Base-by-base conservation (phyloP, 1,284 basidiomycete genomes). In the Sporisorium reilianum region DNA sequence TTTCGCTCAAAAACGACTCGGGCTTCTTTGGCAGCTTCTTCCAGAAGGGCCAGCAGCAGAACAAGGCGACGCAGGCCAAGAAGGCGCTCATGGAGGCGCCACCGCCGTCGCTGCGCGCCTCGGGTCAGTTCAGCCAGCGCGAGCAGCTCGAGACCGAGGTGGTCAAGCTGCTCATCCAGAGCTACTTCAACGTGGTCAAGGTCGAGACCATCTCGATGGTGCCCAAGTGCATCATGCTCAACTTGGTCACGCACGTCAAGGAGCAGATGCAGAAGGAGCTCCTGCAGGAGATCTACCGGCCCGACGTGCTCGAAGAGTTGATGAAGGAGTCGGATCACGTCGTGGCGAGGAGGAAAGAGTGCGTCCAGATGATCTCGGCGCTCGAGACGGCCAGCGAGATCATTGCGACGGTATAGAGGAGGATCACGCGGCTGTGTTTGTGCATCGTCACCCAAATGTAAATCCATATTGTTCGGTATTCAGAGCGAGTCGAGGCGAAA, bases 161-260 rank as follows among this genome's bases (percentile, higher is more conserved):
- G 68, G 99, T 99, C 90, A 99, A 85, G 87, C 93, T 91, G 42
- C 75, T 83, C 64, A 80, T 82, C 69, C 74, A 69, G 58, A 80
- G 74, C 26, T 74, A 82, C 72, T 83, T 79, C 40, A 83, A 83
- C 62, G 80, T 83, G 75, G 94, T 97, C 71, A 98, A 99, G 89
- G 92, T 95, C 58, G 95, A 97, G 86, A 95, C 99, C 91, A 98
- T 98, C 84, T 97, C 99, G 86, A 98, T 98, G 95, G 93, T 99
- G 10, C 97, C 97, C 20, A 87, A 87, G 76, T 95, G 96, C 38
- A 97, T 99, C 85, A 92, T 94, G 58, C 88, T 95, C 81, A 98
- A 94, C 25, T 90, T 99, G 30, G 95, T 99, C 55, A 92, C 91
- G 82, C 90, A 91, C 85, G 91, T 94, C 72, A 97, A 97, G 87